These are phyloP conservation scores for Allium cepa DNA, from an alignment of 106 monocot genomes.

Conservation along the genomic window DNA sequence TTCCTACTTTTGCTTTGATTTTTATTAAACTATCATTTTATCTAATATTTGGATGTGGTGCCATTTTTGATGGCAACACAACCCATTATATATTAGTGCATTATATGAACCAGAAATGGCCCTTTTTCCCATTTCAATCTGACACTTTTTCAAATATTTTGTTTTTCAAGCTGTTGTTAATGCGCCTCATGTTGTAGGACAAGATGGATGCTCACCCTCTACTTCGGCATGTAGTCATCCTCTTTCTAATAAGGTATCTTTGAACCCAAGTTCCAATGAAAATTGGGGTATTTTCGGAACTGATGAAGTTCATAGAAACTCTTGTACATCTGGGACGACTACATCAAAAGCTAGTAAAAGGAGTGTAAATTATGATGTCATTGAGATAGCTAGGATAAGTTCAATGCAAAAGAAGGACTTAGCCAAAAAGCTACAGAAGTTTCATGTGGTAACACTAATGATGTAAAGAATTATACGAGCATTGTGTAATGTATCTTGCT, in stretches of 20 bases:
- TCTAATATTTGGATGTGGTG: too few species aligned
- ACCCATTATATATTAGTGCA: too few species aligned
- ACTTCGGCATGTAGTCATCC: slow-evolving; percentile 21
- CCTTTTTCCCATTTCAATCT: not conserved
- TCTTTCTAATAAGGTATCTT: slow-evolving; percentile 77
- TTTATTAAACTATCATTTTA: too few species aligned
- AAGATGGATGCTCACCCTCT: slow-evolving; percentile 23
- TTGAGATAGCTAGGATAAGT: slow-evolving; percentile 97
- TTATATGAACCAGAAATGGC: too few species aligned
- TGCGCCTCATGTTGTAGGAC: slow-evolving; percentile 32
- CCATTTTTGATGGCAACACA: too few species aligned
- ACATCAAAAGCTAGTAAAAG: slow-evolving; percentile 53
- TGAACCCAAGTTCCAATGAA: slow-evolving; percentile 94
- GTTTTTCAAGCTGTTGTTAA: slow-evolving; percentile 31
- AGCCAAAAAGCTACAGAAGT: slow-evolving; percentile 81
- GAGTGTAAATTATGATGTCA: slow-evolving; percentile 81
- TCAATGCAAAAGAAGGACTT: slow-evolving; percentile 90
- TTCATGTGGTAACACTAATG: slow-evolving; percentile 51
- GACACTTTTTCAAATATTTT: not conserved
- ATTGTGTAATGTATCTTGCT: not conserved
- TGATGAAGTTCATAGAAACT: slow-evolving; percentile 99
- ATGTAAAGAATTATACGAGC: not conserved
- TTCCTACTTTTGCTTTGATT: too few species aligned
- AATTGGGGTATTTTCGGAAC: slow-evolving; percentile 98
- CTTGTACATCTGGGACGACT: slow-evolving; percentile 87